Percentiles rank a stretch among this genome's conserved stretches.
phyloP scores from a whole-genome alignment of 2,329 filamentous ascomycete species.

The Phaeoacremonium minimum region DNA sequence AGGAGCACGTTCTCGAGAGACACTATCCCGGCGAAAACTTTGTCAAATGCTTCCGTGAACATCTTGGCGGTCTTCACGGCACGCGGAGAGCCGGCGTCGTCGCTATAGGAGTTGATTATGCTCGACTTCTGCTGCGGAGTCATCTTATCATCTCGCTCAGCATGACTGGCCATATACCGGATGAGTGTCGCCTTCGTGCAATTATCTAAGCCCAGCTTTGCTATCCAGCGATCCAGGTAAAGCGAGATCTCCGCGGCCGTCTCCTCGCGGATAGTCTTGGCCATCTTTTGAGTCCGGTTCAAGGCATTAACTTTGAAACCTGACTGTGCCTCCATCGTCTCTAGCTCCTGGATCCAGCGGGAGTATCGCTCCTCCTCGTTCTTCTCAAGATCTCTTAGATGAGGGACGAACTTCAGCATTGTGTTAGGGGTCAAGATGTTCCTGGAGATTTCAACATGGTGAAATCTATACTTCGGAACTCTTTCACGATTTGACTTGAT shows the following conservation, averaged over 20 bases:
- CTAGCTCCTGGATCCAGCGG: constrained; percentile 52
- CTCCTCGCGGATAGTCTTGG: constrained; percentile 45
- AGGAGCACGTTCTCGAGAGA: constrained; percentile 47
- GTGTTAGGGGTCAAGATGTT: constrained; percentile 58
- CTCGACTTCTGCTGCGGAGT: constrained; percentile 52
- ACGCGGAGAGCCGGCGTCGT: constrained; percentile 34
- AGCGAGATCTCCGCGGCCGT: constrained; percentile 45
- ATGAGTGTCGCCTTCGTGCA: constrained; percentile 50
- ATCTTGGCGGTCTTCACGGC: constrained; percentile 38
- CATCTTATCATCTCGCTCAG: constrained; percentile 39
- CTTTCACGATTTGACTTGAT: constrained; percentile 45
- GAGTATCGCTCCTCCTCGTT: constrained; percentile 53
- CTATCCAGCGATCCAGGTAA: constrained; percentile 51
- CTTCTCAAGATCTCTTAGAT: constrained; percentile 51
- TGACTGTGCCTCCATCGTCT: constrained; percentile 52
- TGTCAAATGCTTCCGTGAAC: constrained; percentile 54
- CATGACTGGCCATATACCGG: constrained; percentile 45
- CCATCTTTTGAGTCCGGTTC: constrained; percentile 45
- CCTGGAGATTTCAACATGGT: constrained; percentile 55
- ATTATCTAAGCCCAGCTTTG: constrained; percentile 41
- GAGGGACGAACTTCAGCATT: constrained; percentile 56
- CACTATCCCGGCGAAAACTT: constrained; percentile 45
- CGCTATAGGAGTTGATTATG: constrained; percentile 42
- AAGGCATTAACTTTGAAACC: constrained; percentile 46
- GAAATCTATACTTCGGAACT: constrained; percentile 56